A percentile compares a stretch with the other conserved stretches of the same genome.
phyloP scores from a whole-genome alignment of 2,329 filamentous ascomycete species.

The Paecilomyces variotii region DNA sequence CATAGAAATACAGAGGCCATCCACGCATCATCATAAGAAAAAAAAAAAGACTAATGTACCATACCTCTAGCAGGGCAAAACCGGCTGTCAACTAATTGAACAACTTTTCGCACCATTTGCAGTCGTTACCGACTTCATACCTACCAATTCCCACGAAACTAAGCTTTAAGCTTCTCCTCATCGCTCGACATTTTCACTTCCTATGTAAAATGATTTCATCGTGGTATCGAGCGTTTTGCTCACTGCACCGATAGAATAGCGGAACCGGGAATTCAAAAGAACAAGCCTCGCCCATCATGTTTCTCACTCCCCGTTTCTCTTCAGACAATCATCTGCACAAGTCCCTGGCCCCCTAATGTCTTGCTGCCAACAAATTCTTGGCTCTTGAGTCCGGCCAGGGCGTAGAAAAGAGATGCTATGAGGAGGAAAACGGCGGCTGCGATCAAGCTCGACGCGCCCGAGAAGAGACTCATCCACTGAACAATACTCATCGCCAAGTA shows the following conservation, averaged over 20 bases:
- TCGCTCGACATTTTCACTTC: not conserved
- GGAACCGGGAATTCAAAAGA: not conserved
- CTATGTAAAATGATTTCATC: not conserved
- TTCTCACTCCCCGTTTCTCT: not conserved
- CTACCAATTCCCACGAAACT: not conserved
- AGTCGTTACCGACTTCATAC: not conserved
- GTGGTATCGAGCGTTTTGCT: not conserved
- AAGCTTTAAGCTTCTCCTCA: not conserved
- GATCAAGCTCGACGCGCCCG: constrained; percentile 63
- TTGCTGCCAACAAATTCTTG: constrained; percentile 61
- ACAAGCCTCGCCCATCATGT: not conserved
- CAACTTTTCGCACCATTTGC: not conserved
- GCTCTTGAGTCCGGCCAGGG: constrained; percentile 35
- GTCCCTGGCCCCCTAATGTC: constrained; percentile 85
- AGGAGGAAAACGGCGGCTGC: constrained; percentile 76
- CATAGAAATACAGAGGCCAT: not conserved
- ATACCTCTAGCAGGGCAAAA: not conserved
- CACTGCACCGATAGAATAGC: not conserved
- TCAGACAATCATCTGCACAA: constrained; percentile 96
- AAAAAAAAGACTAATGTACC: not conserved
- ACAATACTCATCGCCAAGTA: constrained; percentile 73
- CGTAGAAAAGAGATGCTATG: constrained; percentile 71
- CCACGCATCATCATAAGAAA: not conserved
- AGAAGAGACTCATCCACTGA: constrained; percentile 74
- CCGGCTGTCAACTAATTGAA: not conserved